Evolutionary conservation across 2,329 filamentous ascomycete species (phyloP), one percentile per base, ranked within the genome.

Genomic region (Emmonsia crescens): DNA sequence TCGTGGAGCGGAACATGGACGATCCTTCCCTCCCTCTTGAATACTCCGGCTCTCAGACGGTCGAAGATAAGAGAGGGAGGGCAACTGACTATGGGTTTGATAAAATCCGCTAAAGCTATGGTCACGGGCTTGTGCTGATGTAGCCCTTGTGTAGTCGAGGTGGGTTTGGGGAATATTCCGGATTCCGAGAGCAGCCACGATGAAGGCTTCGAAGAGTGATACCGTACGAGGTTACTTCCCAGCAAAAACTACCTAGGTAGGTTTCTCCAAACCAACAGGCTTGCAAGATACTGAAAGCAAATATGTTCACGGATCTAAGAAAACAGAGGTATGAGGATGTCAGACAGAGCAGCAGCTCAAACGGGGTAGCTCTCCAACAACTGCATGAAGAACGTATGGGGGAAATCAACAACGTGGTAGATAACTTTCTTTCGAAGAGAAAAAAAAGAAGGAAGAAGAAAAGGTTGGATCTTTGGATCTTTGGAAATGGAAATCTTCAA

Each of bases 141-240:
- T 67, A 61, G 72, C 65, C 59, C 67, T 66, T 52, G 73, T 64
- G 63, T 74, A 74, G 61, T 62, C 62, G 36, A 55, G 36, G 55
- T 56, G 59, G 58, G 16, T 36, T 36, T 64, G 64, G 68, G 69
- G 64, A 71, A 71, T 65, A 72, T 71, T 67, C 68, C 72, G 66
- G 73, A 64, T 70, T 64, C 71, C 73, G 62, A 76, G 68, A 64
- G 73, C 73, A 72, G 75, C 75, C 75, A 76, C 72, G 71, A 64
- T 75, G 74, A 69, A 66, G 57, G 64, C 46, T 58, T 48, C 33
- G 38, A 60, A 40, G 31, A 3, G 5, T 16, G 29, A 4, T 29
- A 16, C 16, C 29, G 27, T 33, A 36, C 14, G 16, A 9, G 3
- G 5, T 54, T n/a, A 54, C 6, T 10, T 33, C 29, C 36, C 38